Evolutionary conservation across 352 stramenopile genomes (phyloP), one percentile per base, ranked within the genome.

Genomic region (Phytophthora aleatoria): DNA sequence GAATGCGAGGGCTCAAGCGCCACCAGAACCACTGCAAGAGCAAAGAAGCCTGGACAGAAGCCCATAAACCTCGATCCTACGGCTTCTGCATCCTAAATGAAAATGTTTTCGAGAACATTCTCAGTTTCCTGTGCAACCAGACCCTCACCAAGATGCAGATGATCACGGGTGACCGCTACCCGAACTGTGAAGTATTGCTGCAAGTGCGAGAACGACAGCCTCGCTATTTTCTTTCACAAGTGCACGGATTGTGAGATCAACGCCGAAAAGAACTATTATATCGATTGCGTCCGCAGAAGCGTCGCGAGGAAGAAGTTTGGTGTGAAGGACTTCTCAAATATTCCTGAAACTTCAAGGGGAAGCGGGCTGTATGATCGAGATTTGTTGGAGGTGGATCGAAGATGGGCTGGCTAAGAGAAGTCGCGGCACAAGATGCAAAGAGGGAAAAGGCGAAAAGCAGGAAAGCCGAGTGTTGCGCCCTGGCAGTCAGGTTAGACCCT

Each of bases 41-140:
- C 15, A 53, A 41, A 30, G 24, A 53, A 9, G 13, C 2, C 0
- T n/a, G 47, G 47, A 16, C 27, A 3, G 27, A 28, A 28, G 7
- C 28, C n/a, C 2, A 41, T 4, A 45, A 58, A 20, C 13, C 31
- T 10, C 39, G 49, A 3, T 13, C 13, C 16, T 62, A 69, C 45
- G 41, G 55, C 7, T 55, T 61, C 10, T 55, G 51, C 33, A 55
- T 60, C 31, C 24, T 64, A 1, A 50, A 50, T 20, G 49, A 64
- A 26, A 26, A 16, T 0, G 27, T 64, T 2, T 69, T 60, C 49
- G 54, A 64, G 24, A 31, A 45, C 6, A 64, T 69, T 24, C 39
- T 60, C 28, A 54, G 48, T 10, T 69, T 60, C n/a, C 7, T 69
- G 15, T 5, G n/a, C 31, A 69, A 64, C 41, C 61, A 63, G 16